A percentile compares a stretch with the other conserved stretches of the same genome.
Conservation (phyloP, 73 alveolate genomes). For the Paramecium pentaurelia region DNA sequence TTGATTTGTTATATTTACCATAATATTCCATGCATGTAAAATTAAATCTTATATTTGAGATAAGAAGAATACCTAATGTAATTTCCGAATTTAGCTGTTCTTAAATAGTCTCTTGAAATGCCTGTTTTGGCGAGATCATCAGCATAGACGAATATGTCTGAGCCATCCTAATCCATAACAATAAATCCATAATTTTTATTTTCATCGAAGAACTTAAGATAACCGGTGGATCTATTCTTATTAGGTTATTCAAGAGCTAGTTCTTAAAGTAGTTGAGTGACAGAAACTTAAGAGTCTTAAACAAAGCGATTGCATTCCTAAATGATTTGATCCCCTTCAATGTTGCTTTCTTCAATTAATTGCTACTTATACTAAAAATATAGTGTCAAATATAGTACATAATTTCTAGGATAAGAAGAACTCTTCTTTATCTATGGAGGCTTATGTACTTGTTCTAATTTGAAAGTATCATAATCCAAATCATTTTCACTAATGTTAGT, state of each 20-base stretch:
- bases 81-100: constrained; percentile 41
- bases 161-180: constrained; percentile 77
- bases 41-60: background rate
- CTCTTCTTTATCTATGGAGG: constrained; percentile 3
- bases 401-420: constrained; percentile 11
- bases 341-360: background rate
- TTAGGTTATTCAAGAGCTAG: background rate
- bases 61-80: constrained; percentile 6
- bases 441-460: background rate
- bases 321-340: constrained; percentile 27
- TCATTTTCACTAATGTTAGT: background rate
- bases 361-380: background rate
- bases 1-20: constrained; percentile 57
- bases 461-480: background rate
- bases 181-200: constrained; percentile 78
- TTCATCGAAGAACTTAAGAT: constrained; percentile 78
- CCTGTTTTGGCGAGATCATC: constrained; percentile 76
- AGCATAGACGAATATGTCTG: constrained; percentile 76
- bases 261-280: background rate
- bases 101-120: constrained; percentile 59
- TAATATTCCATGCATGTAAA: constrained; percentile 58
- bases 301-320: constrained; percentile 49
- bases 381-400: background rate
- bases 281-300: background rate
- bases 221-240: constrained; percentile 54